Evolutionary conservation across 129 eudicot species (phyloP), one percentile per base, ranked within the genome.

Genomic region (Ambrosia trifida): DNA sequence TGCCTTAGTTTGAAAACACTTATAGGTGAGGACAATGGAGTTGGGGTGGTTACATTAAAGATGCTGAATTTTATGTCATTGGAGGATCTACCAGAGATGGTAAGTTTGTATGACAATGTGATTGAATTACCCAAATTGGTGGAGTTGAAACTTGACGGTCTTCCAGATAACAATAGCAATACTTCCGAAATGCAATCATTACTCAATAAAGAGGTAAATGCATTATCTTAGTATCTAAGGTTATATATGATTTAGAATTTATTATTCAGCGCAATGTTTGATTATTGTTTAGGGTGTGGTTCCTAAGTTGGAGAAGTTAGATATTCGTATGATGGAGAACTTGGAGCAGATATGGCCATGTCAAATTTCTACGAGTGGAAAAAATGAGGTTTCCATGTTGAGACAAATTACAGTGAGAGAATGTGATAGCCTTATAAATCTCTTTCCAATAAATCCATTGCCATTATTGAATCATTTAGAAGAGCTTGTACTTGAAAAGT

Each of bases 321-420:
- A 20, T 3, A 24, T 58, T 28, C 1, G 1, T 28, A 0, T 4
- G 8, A 24, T 58, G 40, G 7, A 30, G 64, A 58, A 58, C 8
- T 58, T 58, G 17, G 28, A 58, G 64, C 38, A 58, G 3, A 58
- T 58, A 58, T 58, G 64, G 64, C 38, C 64, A 0, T 28, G 64
- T 12, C 8, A 58, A n/a, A 11, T 58, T 10, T 19, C 36, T 58
- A 28, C 38, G 3, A 10, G 3, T 3, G 64, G 30, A 9, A 31
- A 58, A 58, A 1, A 10, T 58, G 31, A 31, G 10, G 64, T 5
- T 58, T 28, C 17, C 8, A 3, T 11, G 17, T 31, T 58, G 9
- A 58, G 4, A 58, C 1, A 58, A 16, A 58, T 58, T 28, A 31
- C 1, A 13, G 38, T 58, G 16, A 28, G 17, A 24, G 17, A 30